Conservation (phyloP, 2,329 filamentous ascomycete species). For the Pestalotiopsis sp. region DNA sequence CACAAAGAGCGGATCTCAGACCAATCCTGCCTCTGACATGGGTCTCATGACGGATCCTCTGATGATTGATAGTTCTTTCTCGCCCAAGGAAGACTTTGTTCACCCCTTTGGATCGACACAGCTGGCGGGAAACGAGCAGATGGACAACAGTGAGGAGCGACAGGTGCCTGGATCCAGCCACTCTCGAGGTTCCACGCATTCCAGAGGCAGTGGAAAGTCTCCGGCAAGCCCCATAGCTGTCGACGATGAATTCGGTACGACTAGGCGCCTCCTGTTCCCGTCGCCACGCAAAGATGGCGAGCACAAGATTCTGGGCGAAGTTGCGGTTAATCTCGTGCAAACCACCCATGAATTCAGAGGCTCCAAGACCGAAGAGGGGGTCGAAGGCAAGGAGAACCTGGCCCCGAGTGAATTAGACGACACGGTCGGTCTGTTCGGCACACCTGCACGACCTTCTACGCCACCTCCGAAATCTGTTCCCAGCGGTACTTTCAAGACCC, state of each 20-base stretch:
- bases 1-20: slow-evolving; percentile 47
- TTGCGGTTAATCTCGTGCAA: slow-evolving; percentile 54
- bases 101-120: slow-evolving; percentile 12
- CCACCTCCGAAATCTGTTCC: slow-evolving; percentile 53
- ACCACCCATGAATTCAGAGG: slow-evolving; percentile 39
- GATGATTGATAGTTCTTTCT: slow-evolving; percentile 42
- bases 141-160: slow-evolving; percentile 17
- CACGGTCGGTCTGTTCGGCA: slow-evolving; percentile 66
- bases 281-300: slow-evolving; percentile 70
- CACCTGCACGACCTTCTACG: slow-evolving; percentile 52
- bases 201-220: slow-evolving; percentile 53
- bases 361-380: slow-evolving; percentile 31
- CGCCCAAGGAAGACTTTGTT: slow-evolving; percentile 23
- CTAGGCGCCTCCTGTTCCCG: slow-evolving; percentile 74
- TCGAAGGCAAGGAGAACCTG: slow-evolving; percentile 46
- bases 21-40: slow-evolving; percentile 54
- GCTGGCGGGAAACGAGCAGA: slow-evolving; percentile 17
- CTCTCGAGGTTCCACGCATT: slow-evolving; percentile 49
- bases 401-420: slow-evolving; percentile 39
- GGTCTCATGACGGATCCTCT: slow-evolving; percentile 55
- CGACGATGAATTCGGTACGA: slow-evolving; percentile 56
- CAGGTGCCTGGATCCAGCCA: slow-evolving; percentile 45
- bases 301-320: slow-evolving; percentile 62
- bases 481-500: slow-evolving; percentile 58
- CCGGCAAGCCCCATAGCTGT: slow-evolving; percentile 58